Evolutionary conservation across 2,329 filamentous ascomycete genomes (phyloP).

Genomic region (Scytalidium lignicola): DNA sequence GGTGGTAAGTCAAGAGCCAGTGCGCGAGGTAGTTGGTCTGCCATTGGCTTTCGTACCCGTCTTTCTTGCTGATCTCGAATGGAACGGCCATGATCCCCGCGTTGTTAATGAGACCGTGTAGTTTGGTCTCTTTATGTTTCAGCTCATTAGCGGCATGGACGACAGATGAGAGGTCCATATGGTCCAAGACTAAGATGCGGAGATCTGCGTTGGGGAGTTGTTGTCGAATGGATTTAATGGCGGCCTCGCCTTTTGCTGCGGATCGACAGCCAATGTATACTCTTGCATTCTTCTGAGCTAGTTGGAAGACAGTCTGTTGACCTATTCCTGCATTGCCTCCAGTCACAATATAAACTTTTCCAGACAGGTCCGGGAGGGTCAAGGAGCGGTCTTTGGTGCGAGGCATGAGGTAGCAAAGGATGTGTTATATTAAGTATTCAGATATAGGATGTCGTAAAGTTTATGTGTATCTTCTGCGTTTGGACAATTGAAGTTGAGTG

Average conservation of each 20-base stretch:
- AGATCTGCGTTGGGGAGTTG: constrained; percentile 44
- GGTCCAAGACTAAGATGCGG: constrained; percentile 14
- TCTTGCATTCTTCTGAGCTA: constrained; percentile 43
- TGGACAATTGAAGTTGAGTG: too few species aligned
- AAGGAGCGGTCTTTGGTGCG: not conserved
- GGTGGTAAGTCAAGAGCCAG: constrained; percentile 17
- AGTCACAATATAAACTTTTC: constrained; percentile 31
- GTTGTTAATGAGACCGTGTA: constrained; percentile 40
- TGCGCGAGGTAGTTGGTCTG: constrained; percentile 32
- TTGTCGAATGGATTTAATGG: constrained; percentile 28
- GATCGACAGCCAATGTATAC: constrained; percentile 46
- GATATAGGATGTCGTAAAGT: too few species aligned
- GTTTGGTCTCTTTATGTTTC: constrained; percentile 21
- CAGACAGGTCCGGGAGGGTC: not conserved
- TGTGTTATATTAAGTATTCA: too few species aligned
- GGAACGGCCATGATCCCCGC: constrained; percentile 38
- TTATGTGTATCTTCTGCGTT: too few species aligned
- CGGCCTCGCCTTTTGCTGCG: constrained; percentile 27
- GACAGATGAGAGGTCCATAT: constrained; percentile 22
- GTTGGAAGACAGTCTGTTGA: constrained; percentile 39
- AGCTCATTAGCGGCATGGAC: constrained; percentile 24
- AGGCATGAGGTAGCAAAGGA: not conserved
- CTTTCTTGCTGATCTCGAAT: constrained; percentile 21
- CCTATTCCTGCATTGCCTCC: constrained; percentile 31
- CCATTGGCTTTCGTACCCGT: constrained; percentile 30